Conservation (phyloP, 495 filamentous ascomycete genomes). For the Melanomma pulvis-pyrius region DNA sequence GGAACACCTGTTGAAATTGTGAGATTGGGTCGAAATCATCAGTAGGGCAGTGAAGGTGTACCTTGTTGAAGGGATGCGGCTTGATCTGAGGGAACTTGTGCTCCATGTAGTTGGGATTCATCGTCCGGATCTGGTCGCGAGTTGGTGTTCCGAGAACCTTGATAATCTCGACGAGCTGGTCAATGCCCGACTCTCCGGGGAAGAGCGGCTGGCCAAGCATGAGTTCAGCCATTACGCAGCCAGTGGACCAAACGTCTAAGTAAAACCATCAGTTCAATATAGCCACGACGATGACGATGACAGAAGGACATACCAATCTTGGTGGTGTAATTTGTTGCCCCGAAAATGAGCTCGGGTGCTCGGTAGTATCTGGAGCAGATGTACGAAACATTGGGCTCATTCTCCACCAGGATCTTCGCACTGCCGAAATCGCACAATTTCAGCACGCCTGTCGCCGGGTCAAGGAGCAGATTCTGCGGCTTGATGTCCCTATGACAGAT, state of each 20-base stretch:
- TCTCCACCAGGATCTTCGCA: conserved; percentile 97
- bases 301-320: conserved; percentile 80
- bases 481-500: conserved; percentile 99
- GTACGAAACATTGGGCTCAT: conserved; percentile 99
- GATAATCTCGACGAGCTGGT: conserved; percentile 99
- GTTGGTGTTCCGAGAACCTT: conserved; percentile 98
- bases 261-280: conserved; percentile 14
- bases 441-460: conserved; percentile 84
- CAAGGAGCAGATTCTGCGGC: conserved; percentile 93
- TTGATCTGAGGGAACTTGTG: conserved; percentile 99
- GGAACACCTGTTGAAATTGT: conserved; percentile 70
- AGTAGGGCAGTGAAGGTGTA: conserved; percentile 40
- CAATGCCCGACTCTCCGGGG: conserved; percentile 98
- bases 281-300: not conserved
- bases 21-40: conserved; percentile 7
- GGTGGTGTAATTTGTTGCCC: conserved; percentile 98
- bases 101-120: conserved; percentile 99
- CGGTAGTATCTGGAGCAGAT: conserved; percentile 99
- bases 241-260: conserved; percentile 98
- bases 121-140: conserved; percentile 97
- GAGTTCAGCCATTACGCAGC: conserved; percentile 98
- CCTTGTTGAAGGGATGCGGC: conserved; percentile 97
- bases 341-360: conserved; percentile 97
- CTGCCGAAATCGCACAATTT: conserved; percentile 99
- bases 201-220: conserved; percentile 99